These are phyloP conservation scores for Fusarium continuum DNA, from an alignment of 2,329 filamentous ascomycete species.

Conservation along the genomic window DNA sequence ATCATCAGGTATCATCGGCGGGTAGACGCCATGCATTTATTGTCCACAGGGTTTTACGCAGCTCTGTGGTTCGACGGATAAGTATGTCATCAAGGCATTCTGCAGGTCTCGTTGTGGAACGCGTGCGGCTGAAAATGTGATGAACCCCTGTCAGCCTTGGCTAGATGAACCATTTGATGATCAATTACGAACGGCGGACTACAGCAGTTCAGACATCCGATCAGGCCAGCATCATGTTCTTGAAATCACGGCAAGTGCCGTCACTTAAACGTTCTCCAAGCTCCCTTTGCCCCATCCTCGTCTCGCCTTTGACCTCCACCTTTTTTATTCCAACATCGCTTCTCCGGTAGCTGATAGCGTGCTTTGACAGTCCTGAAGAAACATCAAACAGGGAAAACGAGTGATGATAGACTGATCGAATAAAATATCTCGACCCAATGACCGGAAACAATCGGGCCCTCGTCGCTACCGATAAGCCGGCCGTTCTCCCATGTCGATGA, in stretches of 20 bases:
- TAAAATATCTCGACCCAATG: too few relatives aligned
- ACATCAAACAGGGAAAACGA: too few relatives aligned
- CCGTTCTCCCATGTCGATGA: too few relatives aligned
- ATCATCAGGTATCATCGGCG: neutral
- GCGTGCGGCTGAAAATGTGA: neutral
- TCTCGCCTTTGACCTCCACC: neutral
- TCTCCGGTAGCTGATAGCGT: neutral
- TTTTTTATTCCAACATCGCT: conserved; percentile 2
- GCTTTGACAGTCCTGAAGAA: too few relatives aligned
- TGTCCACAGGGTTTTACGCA: neutral
- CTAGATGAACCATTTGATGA: neutral
- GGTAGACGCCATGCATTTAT: neutral
- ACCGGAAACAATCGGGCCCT: too few relatives aligned
- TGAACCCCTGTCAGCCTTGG: neutral
- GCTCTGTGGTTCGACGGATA: conserved; percentile 9
- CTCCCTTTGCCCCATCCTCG: conserved; percentile 2
- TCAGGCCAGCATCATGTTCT: neutral
- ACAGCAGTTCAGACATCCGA: neutral
- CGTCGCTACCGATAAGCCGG: too few relatives aligned
- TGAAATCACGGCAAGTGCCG: neutral
- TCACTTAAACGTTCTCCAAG: conserved; percentile 2
- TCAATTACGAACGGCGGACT: neutral
- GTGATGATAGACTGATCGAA: too few relatives aligned
- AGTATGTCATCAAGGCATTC: neutral
- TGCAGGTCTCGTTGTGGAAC: neutral